Percentiles rank a stretch among this genome's conserved stretches.
Evolutionary conservation across 1,284 basidiomycete genomes (phyloP).

Genomic region (Puccinia triticina): DNA sequence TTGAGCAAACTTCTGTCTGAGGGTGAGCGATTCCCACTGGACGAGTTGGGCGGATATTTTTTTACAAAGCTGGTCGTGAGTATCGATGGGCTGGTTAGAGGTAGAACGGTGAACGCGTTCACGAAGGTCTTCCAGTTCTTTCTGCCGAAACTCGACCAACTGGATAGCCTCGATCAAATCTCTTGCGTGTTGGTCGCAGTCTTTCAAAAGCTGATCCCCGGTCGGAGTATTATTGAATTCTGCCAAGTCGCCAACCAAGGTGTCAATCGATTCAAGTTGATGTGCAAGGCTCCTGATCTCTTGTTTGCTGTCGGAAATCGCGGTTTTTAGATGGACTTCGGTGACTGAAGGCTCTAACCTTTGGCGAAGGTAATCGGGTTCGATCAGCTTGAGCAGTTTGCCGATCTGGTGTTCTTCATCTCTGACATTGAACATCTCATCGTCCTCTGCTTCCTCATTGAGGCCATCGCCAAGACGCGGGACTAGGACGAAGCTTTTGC

Average conservation of each 20-base stretch:
- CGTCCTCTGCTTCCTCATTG: not conserved
- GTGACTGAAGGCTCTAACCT: conserved; percentile 16
- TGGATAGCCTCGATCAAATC: conserved; percentile 37
- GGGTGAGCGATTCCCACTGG: conserved; percentile 45
- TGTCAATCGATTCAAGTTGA: conserved; percentile 13
- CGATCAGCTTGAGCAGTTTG: conserved; percentile 34
- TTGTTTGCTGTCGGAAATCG: conserved; percentile 27
- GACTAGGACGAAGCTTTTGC: conserved; percentile 29
- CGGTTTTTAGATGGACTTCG: conserved; percentile 21
- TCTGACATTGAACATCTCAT: conserved; percentile 2
- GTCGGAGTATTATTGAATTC: conserved; percentile 16
- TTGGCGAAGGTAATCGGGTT: conserved; percentile 28
- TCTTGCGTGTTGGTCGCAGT: conserved; percentile 27
- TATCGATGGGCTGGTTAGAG: not conserved
- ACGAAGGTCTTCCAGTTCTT: conserved; percentile 13
- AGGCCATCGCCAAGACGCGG: not conserved
- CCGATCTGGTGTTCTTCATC: conserved; percentile 10
- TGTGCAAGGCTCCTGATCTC: conserved; percentile 24
- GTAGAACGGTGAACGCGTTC: conserved; percentile 26
- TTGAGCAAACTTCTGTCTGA: conserved; percentile 42
- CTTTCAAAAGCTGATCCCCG: not conserved
- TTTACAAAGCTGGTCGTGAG: conserved; percentile 30
- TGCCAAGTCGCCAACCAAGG: conserved; percentile 21
- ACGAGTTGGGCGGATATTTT: conserved; percentile 1
- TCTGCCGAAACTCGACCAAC: conserved; percentile 28